phyloP scores from a whole-genome alignment of 2,329 filamentous ascomycete genomes.

The Penicillium decumbens region DNA sequence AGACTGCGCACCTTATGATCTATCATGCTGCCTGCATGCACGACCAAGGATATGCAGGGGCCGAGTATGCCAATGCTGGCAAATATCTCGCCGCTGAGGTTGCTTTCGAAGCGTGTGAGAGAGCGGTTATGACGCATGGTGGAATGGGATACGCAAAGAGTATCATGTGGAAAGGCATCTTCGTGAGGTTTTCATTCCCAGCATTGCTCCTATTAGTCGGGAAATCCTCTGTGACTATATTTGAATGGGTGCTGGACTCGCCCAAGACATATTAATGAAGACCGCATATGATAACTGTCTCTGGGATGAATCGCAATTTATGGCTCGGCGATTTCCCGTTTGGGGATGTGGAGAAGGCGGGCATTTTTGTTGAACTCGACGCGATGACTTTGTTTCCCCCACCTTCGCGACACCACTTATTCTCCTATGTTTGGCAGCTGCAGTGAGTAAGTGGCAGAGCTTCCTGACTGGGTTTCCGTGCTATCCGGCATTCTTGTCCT shows the following conservation, averaged over 20 bases:
- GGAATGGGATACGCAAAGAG: conserved; percentile 58
- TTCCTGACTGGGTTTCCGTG: not conserved
- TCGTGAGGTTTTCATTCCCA: conserved; percentile 53
- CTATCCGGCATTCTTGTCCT: not conserved
- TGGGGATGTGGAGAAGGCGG: not conserved
- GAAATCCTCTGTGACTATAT: conserved; percentile 43
- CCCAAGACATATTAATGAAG: conserved; percentile 31
- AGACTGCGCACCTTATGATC: conserved; percentile 54
- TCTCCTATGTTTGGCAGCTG: not conserved
- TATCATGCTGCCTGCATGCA: conserved; percentile 55
- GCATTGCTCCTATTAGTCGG: conserved; percentile 54
- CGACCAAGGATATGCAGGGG: conserved; percentile 49
- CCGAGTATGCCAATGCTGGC: conserved; percentile 53
- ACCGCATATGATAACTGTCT: no score
- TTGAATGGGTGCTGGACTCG: conserved; percentile 34
- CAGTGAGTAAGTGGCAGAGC: not conserved
- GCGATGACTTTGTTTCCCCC: not conserved
- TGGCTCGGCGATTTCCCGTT: not conserved
- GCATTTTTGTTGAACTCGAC: not conserved
- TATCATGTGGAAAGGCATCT: conserved; percentile 57
- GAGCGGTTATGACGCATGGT: conserved; percentile 52
- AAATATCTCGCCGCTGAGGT: conserved; percentile 59
- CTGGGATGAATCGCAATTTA: no score
- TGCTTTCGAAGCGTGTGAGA: conserved; percentile 53
- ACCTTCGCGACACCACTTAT: not conserved